These are phyloP conservation scores for Suhomyces kunorum DNA, from an alignment of 1,139 yeast species.

Conservation along the genomic window DNA sequence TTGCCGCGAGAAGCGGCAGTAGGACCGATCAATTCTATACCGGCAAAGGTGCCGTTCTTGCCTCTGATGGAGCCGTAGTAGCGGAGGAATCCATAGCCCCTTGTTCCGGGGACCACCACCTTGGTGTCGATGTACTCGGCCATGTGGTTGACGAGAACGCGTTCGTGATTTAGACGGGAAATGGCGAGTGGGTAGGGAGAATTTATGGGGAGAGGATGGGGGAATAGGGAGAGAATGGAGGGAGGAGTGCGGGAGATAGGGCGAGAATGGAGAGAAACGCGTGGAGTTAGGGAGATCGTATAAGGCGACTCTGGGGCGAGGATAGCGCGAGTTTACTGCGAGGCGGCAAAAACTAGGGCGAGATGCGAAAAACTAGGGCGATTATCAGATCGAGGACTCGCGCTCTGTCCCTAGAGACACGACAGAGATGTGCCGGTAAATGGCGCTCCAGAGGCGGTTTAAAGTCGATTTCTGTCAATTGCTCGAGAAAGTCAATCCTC, in stretches of 20 bases:
- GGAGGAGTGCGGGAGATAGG: background rate
- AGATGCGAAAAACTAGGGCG: no score
- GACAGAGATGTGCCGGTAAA: no score
- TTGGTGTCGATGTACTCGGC: slow-evolving; percentile 32
- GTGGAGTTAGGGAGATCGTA: background rate
- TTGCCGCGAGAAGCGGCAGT: slow-evolving; percentile 50
- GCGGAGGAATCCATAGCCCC: slow-evolving; percentile 60
- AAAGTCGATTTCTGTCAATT: no score
- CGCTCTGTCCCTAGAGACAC: no score
- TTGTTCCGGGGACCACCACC: slow-evolving; percentile 47
- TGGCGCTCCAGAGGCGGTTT: no score
- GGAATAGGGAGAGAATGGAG: background rate
- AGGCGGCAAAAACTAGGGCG: no score
- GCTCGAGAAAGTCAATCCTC: no score
- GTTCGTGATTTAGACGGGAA: background rate
- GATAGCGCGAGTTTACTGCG: no score
- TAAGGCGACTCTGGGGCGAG: background rate
- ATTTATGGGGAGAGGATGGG: background rate
- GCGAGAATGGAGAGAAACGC: background rate
- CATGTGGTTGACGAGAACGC: slow-evolving; percentile 11
- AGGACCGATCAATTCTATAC: slow-evolving; percentile 75
- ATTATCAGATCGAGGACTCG: no score
- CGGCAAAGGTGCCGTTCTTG: slow-evolving; percentile 80
- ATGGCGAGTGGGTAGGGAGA: no score
- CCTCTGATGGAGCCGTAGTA: slow-evolving; percentile 76